Conservation (phyloP, 2,329 filamentous ascomycete genomes). For the Talaromyces piceae region DNA sequence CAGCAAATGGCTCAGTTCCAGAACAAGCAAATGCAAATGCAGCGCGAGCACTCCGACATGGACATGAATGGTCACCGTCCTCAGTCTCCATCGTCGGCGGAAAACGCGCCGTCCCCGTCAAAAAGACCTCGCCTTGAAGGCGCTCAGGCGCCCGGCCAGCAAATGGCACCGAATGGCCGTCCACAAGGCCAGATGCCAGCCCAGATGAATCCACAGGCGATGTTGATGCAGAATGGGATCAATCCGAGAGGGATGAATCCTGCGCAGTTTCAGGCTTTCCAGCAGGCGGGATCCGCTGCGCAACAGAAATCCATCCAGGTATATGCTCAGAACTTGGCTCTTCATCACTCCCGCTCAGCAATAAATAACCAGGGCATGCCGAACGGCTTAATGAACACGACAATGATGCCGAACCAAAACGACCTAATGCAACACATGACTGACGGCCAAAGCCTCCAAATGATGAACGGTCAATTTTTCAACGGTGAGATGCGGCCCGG, state of each 20-base stretch:
- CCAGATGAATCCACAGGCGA: constrained; percentile 52
- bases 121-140: constrained; percentile 81
- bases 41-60: constrained; percentile 78
- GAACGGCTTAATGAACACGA: constrained; percentile 59
- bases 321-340: constrained; percentile 76
- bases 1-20: constrained; percentile 65
- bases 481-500: constrained; percentile 47
- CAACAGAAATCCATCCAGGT: constrained; percentile 81
- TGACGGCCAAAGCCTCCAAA: constrained; percentile 46
- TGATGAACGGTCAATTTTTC: constrained; percentile 51
- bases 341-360: constrained; percentile 67
- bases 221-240: constrained; percentile 59
- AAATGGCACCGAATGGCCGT: constrained; percentile 69
- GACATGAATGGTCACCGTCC: constrained; percentile 75
- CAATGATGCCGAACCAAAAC: constrained; percentile 61
- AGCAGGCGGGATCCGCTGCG: constrained; percentile 47
- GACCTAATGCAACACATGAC: constrained; percentile 74
- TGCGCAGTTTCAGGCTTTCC: constrained; percentile 65
- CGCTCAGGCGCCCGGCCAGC: constrained; percentile 64
- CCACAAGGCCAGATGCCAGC: constrained; percentile 63
- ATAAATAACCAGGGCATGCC: constrained; percentile 76
- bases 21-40: constrained; percentile 57
- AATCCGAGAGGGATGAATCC: constrained; percentile 65
- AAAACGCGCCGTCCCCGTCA: constrained; percentile 85
- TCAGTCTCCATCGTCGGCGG: constrained; percentile 71